A percentile compares a stretch with the other conserved stretches of the same genome.
phyloP scores from a whole-genome alignment of 495 filamentous ascomycete species.

The Astrothelium macrocarpum region DNA sequence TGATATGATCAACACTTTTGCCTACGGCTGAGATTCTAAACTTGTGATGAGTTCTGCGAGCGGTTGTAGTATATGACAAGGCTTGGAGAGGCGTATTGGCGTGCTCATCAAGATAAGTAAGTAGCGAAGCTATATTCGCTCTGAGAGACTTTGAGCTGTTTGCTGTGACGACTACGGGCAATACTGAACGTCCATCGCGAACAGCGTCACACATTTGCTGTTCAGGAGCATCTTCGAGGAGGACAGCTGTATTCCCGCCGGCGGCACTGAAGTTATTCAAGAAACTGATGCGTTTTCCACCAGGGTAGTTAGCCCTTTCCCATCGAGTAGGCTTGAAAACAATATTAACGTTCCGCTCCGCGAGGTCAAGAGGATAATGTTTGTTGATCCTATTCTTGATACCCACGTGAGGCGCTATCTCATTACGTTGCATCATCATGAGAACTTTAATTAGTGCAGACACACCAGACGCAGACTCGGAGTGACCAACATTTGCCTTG shows the following conservation, averaged over 20 bases:
- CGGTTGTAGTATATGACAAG: conserved; percentile 74
- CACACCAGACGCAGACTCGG: conserved; percentile 28
- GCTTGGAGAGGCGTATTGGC: conserved; percentile 38
- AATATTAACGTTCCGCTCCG: conserved; percentile 32
- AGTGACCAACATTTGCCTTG: conserved; percentile 32
- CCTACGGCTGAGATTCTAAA: conserved; percentile 56
- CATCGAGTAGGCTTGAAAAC: conserved; percentile 23
- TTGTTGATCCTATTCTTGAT: conserved; percentile 37
- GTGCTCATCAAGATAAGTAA: conserved; percentile 41
- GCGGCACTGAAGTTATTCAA: conserved; percentile 62
- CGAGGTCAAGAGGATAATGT: conserved; percentile 23
- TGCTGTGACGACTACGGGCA: conserved; percentile 49
- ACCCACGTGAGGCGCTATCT: conserved; percentile 31
- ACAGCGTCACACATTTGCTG: conserved; percentile 26
- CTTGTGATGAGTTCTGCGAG: conserved; percentile 72
- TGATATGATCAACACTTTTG: conserved; percentile 33
- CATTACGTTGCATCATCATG: conserved; percentile 32
- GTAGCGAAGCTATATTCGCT: conserved; percentile 21
- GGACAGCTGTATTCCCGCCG: conserved; percentile 43
- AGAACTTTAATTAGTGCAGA: conserved; percentile 32
- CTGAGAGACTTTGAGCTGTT: conserved; percentile 34
- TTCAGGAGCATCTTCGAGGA: conserved; percentile 48
- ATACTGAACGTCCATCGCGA: conserved; percentile 41
- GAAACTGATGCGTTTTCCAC: conserved; percentile 43
- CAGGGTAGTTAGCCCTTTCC: conserved; percentile 7